A percentile compares a stretch with the other conserved stretches of the same genome.
These are phyloP conservation scores for Graphiopsis chlorocephala DNA, from an alignment of 2,329 filamentous ascomycete species.

Conservation along the genomic window DNA sequence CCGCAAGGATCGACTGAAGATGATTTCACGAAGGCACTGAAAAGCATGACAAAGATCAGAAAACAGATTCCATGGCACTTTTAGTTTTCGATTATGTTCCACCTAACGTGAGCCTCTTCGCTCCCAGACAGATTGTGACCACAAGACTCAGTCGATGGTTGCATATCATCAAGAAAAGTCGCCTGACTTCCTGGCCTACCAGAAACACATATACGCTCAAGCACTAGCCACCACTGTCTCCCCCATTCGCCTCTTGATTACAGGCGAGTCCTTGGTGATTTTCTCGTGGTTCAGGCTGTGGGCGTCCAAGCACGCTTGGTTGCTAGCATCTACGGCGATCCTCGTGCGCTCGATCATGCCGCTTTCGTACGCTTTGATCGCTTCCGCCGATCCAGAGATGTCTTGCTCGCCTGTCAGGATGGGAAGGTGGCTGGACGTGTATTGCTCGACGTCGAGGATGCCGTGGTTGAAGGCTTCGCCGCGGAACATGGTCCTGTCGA, in stretches of 20 bases:
- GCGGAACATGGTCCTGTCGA: constrained; percentile 21
- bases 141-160: background rate
- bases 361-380: constrained; percentile 17
- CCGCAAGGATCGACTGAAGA: too few relatives aligned
- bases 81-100: too few relatives aligned
- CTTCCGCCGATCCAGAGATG: constrained; percentile 12
- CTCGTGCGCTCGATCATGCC: constrained; percentile 19
- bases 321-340: constrained; percentile 21
- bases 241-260: background rate
- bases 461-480: constrained; percentile 25
- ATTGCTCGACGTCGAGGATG: constrained; percentile 19
- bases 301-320: constrained; percentile 25
- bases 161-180: background rate
- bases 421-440: background rate
- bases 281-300: constrained; percentile 12
- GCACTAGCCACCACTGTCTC: background rate
- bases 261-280: background rate
- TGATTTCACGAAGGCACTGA: too few relatives aligned
- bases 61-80: too few relatives aligned
- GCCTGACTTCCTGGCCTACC: background rate
- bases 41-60: too few relatives aligned
- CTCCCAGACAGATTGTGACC: too few relatives aligned
- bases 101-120: too few relatives aligned
- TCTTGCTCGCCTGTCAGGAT: background rate
- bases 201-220: background rate